Conservation (phyloP, 2,329 filamentous ascomycete genomes). For the Neophaeococcomyces aloes region DNA sequence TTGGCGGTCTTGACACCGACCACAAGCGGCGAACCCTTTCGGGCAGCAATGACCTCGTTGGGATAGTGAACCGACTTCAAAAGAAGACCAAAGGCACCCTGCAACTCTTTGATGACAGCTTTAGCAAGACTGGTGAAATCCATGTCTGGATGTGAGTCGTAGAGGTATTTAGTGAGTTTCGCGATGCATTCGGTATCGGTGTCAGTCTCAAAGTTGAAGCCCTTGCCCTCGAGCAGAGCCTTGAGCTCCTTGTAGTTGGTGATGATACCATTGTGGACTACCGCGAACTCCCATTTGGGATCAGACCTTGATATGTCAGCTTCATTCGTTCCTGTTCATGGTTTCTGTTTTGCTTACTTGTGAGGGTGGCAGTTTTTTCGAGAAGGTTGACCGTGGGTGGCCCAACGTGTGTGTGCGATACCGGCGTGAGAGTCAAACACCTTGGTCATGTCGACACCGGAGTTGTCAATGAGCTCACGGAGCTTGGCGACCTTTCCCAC, state of each 20-base stretch:
- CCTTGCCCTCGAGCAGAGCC: slow-evolving; percentile 83
- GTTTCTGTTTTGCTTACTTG: slow-evolving; percentile 50
- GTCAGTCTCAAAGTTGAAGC: slow-evolving; percentile 97
- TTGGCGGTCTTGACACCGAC: slow-evolving; percentile 93
- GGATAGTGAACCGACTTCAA: slow-evolving; percentile 98
- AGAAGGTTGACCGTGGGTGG: slow-evolving; percentile 90
- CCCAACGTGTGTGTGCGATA: slow-evolving; percentile 98
- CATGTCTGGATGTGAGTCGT: slow-evolving; percentile 85
- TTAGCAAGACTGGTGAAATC: slow-evolving; percentile 95
- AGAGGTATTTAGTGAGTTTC: slow-evolving; percentile 96
- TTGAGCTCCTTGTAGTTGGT: slow-evolving; percentile 99
- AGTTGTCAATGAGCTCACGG: slow-evolving; percentile 79
- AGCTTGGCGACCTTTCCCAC: slow-evolving; percentile 98
- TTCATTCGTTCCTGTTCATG: neutral
- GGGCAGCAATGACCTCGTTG: slow-evolving; percentile 92
- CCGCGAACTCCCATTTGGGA: slow-evolving; percentile 85
- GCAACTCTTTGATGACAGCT: slow-evolving; percentile 94
- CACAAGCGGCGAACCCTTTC: slow-evolving; percentile 95
- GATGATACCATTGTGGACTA: slow-evolving; percentile 99
- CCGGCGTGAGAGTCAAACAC: slow-evolving; percentile 96
- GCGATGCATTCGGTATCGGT: slow-evolving; percentile 99
- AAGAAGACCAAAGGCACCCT: slow-evolving; percentile 92
- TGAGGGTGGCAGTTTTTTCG: slow-evolving; percentile 96
- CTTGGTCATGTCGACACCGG: slow-evolving; percentile 76
- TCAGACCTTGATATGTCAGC: slow-evolving; percentile 57